Conservation (phyloP, 148 eudicot species). For the Gaultheria prostrata region DNA sequence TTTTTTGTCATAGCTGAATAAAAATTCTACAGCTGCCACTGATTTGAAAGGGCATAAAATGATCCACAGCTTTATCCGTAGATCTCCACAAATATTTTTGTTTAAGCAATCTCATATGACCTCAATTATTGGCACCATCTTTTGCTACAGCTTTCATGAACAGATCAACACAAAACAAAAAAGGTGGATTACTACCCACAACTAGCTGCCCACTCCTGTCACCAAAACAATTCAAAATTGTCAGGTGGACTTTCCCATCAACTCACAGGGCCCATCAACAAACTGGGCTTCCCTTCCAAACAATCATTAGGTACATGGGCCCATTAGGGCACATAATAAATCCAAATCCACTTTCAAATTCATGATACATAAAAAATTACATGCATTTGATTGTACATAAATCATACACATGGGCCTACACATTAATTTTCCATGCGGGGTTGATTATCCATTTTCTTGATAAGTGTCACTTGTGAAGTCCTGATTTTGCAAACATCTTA, state of each 20-base stretch:
- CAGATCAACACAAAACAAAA: not conserved
- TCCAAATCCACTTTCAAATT: slow-evolving; percentile 4
- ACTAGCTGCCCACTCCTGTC: slow-evolving; percentile 4
- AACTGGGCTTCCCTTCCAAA: not conserved
- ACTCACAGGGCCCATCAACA: not conserved
- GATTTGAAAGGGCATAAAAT: not conserved
- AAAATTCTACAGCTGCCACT: too few species aligned
- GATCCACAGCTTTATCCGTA: not conserved
- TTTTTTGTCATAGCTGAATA: too few species aligned
- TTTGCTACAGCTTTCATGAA: not conserved
- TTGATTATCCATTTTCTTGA: not conserved
- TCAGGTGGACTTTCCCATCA: slow-evolving; percentile 8
- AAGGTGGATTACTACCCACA: not conserved
- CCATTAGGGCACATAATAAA: not conserved
- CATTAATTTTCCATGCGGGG: not conserved
- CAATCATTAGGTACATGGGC: slow-evolving; percentile 4
- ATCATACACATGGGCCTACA: not conserved
- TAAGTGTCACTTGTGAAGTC: not conserved
- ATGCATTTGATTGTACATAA: not conserved
- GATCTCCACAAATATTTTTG: not conserved
- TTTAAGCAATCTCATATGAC: not conserved
- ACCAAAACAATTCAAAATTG: slow-evolving; percentile 2
- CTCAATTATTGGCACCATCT: not conserved
- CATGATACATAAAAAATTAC: not conserved
- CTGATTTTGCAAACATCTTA: not conserved